A percentile compares a stretch with the other conserved stretches of the same genome.
Evolutionary conservation across 2,329 filamentous ascomycete species (phyloP).

Genomic region (Juglanconis oblonga): DNA sequence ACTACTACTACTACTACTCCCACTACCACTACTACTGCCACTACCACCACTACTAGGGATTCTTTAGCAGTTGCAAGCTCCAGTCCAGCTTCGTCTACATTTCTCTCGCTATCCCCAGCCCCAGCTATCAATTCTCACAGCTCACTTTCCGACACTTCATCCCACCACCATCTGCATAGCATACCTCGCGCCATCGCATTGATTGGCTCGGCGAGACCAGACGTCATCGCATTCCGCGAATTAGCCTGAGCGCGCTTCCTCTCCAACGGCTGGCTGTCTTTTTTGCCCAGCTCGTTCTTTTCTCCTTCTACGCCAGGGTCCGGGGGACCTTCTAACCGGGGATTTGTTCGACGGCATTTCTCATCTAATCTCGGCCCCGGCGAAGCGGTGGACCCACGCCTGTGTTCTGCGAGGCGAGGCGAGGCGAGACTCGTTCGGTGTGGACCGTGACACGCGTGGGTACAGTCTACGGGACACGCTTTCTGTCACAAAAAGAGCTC

Average conservation of each 20-base stretch:
- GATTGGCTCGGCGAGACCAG: not conserved
- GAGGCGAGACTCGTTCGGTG: not conserved
- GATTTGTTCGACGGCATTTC: not conserved
- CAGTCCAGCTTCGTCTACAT: too few species aligned
- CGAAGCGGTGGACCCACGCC: constrained; percentile 1
- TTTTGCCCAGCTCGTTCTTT: not conserved
- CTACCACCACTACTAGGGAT: too few species aligned
- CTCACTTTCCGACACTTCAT: not conserved
- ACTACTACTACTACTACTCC: too few species aligned
- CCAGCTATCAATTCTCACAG: too few species aligned
- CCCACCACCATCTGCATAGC: not conserved
- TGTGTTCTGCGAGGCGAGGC: not conserved
- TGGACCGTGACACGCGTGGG: not conserved
- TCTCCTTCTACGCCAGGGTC: not conserved
- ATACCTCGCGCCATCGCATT: not conserved
- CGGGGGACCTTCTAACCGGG: not conserved
- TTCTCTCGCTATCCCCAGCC: too few species aligned
- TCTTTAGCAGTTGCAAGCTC: too few species aligned
- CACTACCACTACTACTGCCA: too few species aligned
- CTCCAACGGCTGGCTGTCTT: not conserved
- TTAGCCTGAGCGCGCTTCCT: not conserved
- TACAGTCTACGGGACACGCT: not conserved
- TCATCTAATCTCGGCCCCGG: constrained; percentile 3
- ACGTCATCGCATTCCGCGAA: not conserved
- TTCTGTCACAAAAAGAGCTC: not conserved